Evolutionary conservation across 75 land plant genomes (phyloP).

Genomic region (Cryptomeria japonica): DNA sequence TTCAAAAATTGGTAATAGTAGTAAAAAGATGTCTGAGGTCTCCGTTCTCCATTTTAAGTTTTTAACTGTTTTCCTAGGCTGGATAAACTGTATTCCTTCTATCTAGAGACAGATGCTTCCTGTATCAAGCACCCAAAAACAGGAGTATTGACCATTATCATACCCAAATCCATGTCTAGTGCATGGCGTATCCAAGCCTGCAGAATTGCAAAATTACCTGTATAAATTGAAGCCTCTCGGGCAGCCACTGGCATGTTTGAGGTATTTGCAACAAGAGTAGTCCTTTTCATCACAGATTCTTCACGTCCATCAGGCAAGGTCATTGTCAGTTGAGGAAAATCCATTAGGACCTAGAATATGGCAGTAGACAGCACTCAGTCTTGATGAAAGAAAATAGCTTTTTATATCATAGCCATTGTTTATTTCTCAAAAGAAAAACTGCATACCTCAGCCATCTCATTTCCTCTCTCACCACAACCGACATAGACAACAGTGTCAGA

Average conservation of each 20-base stretch:
- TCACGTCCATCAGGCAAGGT: constrained; percentile 99
- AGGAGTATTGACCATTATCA: background rate
- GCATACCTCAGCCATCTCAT: constrained; percentile 99
- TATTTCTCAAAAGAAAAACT: background rate
- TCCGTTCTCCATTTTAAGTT: background rate
- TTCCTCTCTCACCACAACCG: constrained; percentile 99
- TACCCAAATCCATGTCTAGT: background rate
- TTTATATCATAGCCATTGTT: background rate
- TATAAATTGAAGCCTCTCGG: constrained; percentile 98
- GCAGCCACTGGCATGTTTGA: constrained; percentile 99
- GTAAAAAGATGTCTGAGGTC: background rate
- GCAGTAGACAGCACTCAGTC: background rate
- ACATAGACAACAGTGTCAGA: constrained; percentile 99
- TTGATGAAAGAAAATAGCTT: background rate
- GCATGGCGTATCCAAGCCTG: background rate
- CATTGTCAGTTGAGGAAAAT: constrained; percentile 99
- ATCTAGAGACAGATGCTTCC: background rate
- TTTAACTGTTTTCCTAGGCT: background rate
- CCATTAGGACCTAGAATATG: constrained; percentile 87
- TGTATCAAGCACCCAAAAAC: background rate
- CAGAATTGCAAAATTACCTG: constrained; percentile 52
- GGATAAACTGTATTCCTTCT: background rate
- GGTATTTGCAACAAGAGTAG: constrained; percentile 98
- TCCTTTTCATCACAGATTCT: constrained; percentile 99
- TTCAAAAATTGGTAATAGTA: background rate